These are phyloP conservation scores for Rutstroemia sp. DNA, from an alignment of 2,329 filamentous ascomycete genomes.

Conservation along the genomic window DNA sequence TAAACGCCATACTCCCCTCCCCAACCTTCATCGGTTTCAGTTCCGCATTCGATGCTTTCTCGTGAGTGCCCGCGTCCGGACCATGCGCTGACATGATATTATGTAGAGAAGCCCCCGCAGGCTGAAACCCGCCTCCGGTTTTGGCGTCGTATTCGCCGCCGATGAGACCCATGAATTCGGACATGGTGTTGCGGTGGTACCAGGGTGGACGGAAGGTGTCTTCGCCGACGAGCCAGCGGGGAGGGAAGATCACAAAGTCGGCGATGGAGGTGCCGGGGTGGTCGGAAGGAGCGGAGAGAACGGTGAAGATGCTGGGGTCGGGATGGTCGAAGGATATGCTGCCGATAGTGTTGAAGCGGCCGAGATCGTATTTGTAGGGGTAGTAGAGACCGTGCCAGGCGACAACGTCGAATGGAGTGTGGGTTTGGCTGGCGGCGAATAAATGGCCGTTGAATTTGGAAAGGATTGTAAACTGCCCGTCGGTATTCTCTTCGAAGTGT, in stretches of 20 bases:
- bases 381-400: conserved; percentile 77
- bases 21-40: conserved; percentile 49
- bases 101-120: conserved; percentile 53
- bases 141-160: conserved; percentile 54
- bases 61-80: conserved; percentile 47
- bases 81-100: conserved; percentile 59
- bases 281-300: conserved; percentile 50
- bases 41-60: conserved; percentile 44
- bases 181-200: conserved; percentile 60
- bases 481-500: conserved; percentile 52
- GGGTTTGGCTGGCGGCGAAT: conserved; percentile 57
- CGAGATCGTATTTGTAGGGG: conserved; percentile 76
- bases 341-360: conserved; percentile 68
- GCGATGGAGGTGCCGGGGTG: conserved; percentile 50
- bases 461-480: conserved; percentile 42
- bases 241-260: conserved; percentile 59
- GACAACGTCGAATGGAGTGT: conserved; percentile 72
- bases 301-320: conserved; percentile 70
- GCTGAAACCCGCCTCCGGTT: conserved; percentile 48
- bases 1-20: conserved; percentile 55
- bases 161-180: conserved; percentile 60
- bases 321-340: conserved; percentile 70
- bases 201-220: conserved; percentile 54
- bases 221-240: conserved; percentile 55
- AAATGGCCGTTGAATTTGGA: conserved; percentile 62